Conservation (phyloP, 345 rosid genomes). For the Arabidopsis arenosa region DNA sequence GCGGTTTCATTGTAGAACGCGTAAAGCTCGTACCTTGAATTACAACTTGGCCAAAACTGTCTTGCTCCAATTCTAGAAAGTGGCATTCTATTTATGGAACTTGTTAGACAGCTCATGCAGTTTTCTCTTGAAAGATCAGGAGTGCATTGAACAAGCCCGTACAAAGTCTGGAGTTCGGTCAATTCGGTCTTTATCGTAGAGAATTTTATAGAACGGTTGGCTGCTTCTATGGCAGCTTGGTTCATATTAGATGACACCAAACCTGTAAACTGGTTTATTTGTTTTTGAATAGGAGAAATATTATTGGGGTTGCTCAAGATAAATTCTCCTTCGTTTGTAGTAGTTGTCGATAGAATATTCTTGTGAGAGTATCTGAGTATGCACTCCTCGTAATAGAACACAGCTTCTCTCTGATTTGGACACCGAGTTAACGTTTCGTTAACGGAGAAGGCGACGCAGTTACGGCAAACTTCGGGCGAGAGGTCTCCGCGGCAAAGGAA, state of each 20-base stretch:
- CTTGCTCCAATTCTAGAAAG: conserved; percentile 28
- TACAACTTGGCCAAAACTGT: conserved; percentile 27
- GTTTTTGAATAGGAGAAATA: neutral
- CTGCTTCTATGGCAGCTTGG: neutral
- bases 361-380: neutral
- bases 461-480: too few relatives aligned
- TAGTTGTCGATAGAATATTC: neutral
- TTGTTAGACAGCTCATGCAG: conserved; percentile 43
- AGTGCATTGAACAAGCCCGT: conserved; percentile 55
- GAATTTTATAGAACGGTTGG: conserved; percentile 42
- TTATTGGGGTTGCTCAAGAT: neutral
- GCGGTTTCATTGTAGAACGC: conserved; percentile 41
- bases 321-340: neutral
- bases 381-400: neutral
- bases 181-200: conserved; percentile 13
- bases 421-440: neutral
- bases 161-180: conserved; percentile 26
- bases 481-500: too few relatives aligned
- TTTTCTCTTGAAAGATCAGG: conserved; percentile 45
- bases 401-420: neutral
- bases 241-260: conserved; percentile 18
- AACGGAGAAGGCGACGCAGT: too few relatives aligned
- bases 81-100: neutral
- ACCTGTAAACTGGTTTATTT: conserved; percentile 14
- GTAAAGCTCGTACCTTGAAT: conserved; percentile 45